phyloP scores from a whole-genome alignment of 495 filamentous ascomycete genomes.

The Penicillium pulvis region DNA sequence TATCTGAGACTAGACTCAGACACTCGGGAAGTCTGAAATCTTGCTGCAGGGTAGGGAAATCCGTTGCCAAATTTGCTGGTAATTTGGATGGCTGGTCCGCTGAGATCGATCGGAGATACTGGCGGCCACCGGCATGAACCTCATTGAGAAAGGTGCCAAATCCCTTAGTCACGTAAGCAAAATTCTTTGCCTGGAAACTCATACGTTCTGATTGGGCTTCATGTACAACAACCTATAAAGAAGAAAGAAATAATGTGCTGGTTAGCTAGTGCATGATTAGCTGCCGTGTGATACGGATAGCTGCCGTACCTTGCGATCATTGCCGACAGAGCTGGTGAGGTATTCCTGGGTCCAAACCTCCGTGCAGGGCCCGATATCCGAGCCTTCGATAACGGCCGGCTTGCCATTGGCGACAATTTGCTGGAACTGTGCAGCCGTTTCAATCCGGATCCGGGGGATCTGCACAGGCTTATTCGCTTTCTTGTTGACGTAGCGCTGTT shows the following conservation, averaged over 20 bases:
- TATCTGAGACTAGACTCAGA: constrained; percentile 57
- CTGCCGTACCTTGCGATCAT: constrained; percentile 59
- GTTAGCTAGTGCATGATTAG: not conserved
- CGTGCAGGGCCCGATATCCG: constrained; percentile 68
- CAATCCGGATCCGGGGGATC: constrained; percentile 54
- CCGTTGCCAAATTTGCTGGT: constrained; percentile 65
- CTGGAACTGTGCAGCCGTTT: constrained; percentile 57
- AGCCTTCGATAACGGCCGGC: constrained; percentile 65
- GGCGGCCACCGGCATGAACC: constrained; percentile 58
- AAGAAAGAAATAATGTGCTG: not conserved
- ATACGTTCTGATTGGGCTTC: constrained; percentile 63
- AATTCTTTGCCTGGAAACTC: constrained; percentile 84
- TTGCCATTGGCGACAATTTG: constrained; percentile 56
- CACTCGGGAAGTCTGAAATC: constrained; percentile 73
- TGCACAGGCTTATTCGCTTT: constrained; percentile 10
- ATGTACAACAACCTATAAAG: constrained; percentile 66
- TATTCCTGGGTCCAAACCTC: constrained; percentile 69
- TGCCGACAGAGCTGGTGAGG: constrained; percentile 64
- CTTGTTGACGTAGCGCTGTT: constrained; percentile 1
- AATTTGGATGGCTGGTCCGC: constrained; percentile 63
- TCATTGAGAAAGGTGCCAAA: constrained; percentile 71
- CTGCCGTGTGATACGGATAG: constrained; percentile 23
- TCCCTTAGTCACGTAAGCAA: constrained; percentile 66
- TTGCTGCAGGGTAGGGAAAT: constrained; percentile 67
- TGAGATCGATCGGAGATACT: constrained; percentile 80